Evolutionary conservation across 169 alveolate genomes (phyloP).

Genomic region (Cardiosporidium cionae): DNA sequence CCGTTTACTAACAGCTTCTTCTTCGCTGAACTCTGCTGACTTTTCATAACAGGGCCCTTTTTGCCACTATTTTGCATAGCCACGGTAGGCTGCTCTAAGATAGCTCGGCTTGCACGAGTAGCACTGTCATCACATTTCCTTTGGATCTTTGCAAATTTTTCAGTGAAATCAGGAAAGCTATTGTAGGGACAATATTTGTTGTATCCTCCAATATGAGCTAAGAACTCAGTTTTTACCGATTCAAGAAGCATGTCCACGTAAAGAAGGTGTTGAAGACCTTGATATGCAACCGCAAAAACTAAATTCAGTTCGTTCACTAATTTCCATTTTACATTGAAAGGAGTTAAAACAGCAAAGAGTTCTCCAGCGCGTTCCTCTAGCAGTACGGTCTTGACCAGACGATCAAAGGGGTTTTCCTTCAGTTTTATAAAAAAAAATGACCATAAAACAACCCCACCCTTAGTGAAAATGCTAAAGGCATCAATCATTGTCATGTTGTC

Average conservation of each 20-base stretch:
- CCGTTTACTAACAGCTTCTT: too few relatives aligned
- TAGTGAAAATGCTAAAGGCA: conserved; percentile 44
- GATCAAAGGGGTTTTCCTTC: conserved; percentile 28
- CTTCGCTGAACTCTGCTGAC: too few relatives aligned
- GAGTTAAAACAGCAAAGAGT: conserved; percentile 16
- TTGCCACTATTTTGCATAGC: too few relatives aligned
- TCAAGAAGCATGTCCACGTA: conserved; percentile 25
- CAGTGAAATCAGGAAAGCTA: too few relatives aligned
- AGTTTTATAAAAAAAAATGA: conserved; percentile 11
- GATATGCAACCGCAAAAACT: conserved; percentile 40
- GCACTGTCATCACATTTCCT: too few relatives aligned
- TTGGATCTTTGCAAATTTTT: too few relatives aligned
- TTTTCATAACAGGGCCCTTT: too few relatives aligned
- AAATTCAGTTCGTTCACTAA: conserved; percentile 27
- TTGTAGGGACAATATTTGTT: too few relatives aligned
- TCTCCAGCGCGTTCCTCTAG: conserved; percentile 45
- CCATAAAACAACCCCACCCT: conserved; percentile 26
- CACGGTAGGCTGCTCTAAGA: too few relatives aligned
- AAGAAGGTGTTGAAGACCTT: conserved; percentile 31
- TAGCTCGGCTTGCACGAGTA: too few relatives aligned
- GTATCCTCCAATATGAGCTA: too few relatives aligned
- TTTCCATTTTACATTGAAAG: conserved; percentile 35
- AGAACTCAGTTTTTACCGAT: neutral
- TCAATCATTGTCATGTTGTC: conserved; percentile 45
- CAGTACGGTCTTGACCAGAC: conserved; percentile 34